These are phyloP conservation scores for Saccharomycopsis babjevae DNA, from an alignment of 805 yeast genomes.

Conservation along the genomic window DNA sequence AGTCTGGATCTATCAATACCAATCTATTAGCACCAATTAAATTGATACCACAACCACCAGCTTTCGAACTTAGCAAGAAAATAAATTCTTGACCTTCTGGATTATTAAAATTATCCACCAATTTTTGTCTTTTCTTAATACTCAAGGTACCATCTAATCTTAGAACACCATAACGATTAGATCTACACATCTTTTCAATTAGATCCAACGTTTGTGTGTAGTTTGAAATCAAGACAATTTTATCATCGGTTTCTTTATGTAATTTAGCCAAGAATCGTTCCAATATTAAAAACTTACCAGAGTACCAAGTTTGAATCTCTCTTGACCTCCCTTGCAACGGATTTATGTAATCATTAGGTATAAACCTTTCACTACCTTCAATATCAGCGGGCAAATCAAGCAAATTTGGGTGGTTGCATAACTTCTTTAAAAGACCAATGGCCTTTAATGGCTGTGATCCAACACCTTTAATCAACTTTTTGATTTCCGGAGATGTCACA, in stretches of 20 bases:
- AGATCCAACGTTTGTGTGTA: slow-evolving; percentile 91
- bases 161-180: slow-evolving; percentile 60
- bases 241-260: slow-evolving; percentile 75
- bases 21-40: slow-evolving; percentile 92
- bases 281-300: slow-evolving; percentile 79
- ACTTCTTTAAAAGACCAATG: slow-evolving; percentile 76
- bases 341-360: slow-evolving; percentile 66
- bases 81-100: slow-evolving; percentile 84
- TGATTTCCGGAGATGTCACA: slow-evolving; percentile 70
- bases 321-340: slow-evolving; percentile 47
- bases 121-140: slow-evolving; percentile 83
- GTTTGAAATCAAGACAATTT: slow-evolving; percentile 88
- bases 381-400: slow-evolving; percentile 67
- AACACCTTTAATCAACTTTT: slow-evolving; percentile 49
- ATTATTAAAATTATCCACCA: slow-evolving; percentile 85
- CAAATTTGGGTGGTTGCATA: slow-evolving; percentile 91
- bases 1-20: slow-evolving; percentile 81
- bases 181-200: slow-evolving; percentile 77
- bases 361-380: slow-evolving; percentile 51
- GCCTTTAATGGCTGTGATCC: slow-evolving; percentile 84
- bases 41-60: slow-evolving; percentile 98
- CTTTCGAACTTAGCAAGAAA: slow-evolving; percentile 84
- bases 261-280: slow-evolving; percentile 78
- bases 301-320: slow-evolving; percentile 68
- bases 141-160: slow-evolving; percentile 90